Base-by-base conservation (phyloP, 306 rosid genomes). In the Cucumis hystrix region DNA sequence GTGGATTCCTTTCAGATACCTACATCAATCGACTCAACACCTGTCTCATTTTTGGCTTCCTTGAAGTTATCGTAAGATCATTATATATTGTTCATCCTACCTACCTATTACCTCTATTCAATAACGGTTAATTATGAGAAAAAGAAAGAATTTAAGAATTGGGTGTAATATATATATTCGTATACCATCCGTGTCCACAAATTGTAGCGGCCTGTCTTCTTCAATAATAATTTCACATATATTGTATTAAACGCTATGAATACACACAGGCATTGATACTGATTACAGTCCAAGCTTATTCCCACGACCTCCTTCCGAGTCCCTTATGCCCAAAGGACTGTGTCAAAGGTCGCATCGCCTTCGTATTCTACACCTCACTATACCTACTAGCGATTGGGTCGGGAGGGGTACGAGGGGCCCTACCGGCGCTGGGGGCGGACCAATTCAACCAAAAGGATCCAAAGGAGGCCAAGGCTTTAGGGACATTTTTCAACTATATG, bases 1-100 rank as follows among this genome's bases (percentile, higher is more conserved):
- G 98, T 33, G 98, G 94, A 59, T 90, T 90, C 88, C 85, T 90
- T 80, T 92, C 98, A 2, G 98, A 92, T 76, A 87, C 98, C 51
- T 90, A 83, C 77, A 70, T 92, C 8, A 90, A 86, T 83, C 80
- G 98, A 78, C 77, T 90, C 81, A 83, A 80, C 77, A 92, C 96
- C 10, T 80, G 90, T 80, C 57, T 92, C 57, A 60, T 92, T 59
- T 92, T 89, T 63, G 98, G 98, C 10, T 39, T 88, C 5, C 74
- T 92, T 8, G 90, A 92, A 79, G 45, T 90, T 59, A 62, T 92
- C 83, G 98, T 92, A 83, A 30, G 49, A 13, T 47, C 37, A 33
- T 2, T 28, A 2, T 47, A 41, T 7, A 7, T 47, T 47, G 3
- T 45, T 4, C 54, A 47, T 10, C 10, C 13, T 28, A 28, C 30